Evolutionary conservation across 257 asterid species (phyloP).

Genomic region (Nicotiana knightiana): DNA sequence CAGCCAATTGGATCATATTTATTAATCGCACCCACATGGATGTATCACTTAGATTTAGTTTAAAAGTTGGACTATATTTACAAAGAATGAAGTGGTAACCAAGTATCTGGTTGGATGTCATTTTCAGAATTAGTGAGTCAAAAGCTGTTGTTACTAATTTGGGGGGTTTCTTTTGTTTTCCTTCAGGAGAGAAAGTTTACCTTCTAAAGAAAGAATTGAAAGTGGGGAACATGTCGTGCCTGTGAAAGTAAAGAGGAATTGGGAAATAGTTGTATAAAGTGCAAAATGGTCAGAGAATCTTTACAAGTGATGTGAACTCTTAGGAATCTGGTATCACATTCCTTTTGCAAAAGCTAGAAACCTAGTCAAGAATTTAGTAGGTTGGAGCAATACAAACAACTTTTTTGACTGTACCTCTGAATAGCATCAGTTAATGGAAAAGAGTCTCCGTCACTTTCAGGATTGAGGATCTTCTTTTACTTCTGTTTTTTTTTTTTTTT

Average conservation of each 20-base stretch:
- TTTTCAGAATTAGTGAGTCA: background rate
- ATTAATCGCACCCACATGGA: background rate
- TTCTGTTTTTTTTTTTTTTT: too few species aligned
- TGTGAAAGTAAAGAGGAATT: background rate
- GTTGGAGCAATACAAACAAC: background rate
- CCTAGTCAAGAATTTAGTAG: background rate
- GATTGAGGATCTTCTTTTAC: background rate
- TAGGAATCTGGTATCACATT: constrained; percentile 15
- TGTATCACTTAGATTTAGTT: background rate
- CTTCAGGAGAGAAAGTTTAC: background rate
- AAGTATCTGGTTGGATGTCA: constrained; percentile 2
- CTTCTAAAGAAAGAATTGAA: constrained; percentile 11
- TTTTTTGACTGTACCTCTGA: background rate
- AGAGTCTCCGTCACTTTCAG: background rate
- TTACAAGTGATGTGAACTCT: constrained; percentile 6
- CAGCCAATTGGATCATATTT: too few species aligned
- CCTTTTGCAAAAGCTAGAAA: constrained; percentile 1
- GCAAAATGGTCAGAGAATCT: constrained; percentile 15
- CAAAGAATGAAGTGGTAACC: constrained; percentile 8
- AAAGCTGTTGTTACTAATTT: background rate
- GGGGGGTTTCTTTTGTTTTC: background rate
- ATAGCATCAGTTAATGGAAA: background rate
- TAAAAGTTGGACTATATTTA: background rate
- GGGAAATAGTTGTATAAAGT: background rate
- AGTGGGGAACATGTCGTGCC: background rate